phyloP scores from a whole-genome alignment of 2,329 filamentous ascomycete species.

The Acrocalymma vagum region DNA sequence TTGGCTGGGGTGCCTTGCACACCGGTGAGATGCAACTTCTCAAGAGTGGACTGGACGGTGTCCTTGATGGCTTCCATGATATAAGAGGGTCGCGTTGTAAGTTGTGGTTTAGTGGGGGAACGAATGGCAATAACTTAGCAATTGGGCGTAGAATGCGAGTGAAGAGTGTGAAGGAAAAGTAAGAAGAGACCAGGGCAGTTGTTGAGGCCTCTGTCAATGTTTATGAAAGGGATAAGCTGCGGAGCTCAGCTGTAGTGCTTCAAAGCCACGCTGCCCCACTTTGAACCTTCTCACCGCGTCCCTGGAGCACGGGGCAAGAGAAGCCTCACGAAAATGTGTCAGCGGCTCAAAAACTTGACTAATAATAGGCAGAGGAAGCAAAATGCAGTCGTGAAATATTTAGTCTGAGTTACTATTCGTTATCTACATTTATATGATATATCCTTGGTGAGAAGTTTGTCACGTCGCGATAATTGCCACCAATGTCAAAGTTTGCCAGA shows the following conservation, averaged over 20 bases:
- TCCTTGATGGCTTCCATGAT: constrained; percentile 54
- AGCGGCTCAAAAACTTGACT: constrained; percentile 34
- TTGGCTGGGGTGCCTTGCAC: constrained; percentile 46
- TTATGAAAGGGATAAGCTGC: constrained; percentile 23
- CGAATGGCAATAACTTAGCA: constrained; percentile 15
- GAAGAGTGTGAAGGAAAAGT: constrained; percentile 6
- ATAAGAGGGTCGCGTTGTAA: constrained; percentile 34
- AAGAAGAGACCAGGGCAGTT: constrained; percentile 9
- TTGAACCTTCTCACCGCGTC: constrained; percentile 30
- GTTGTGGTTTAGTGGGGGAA: constrained; percentile 17
- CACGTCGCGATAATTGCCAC: constrained; percentile 7
- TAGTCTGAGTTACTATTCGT: constrained; percentile 2
- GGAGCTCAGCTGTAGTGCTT: constrained; percentile 30
- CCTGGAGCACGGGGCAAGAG: constrained; percentile 30
- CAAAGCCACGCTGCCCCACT: constrained; percentile 39
- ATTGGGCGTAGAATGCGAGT: constrained; percentile 9
- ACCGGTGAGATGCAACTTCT: constrained; percentile 51
- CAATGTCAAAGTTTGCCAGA: constrained; percentile 10
- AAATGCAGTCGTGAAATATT: constrained; percentile 1
- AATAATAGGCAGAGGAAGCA: constrained; percentile 30
- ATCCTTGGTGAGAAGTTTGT: background rate
- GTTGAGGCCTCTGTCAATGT: constrained; percentile 24
- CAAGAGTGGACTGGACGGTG: constrained; percentile 51
- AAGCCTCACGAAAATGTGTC: constrained; percentile 20
- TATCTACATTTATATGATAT: constrained; percentile 5